Evolutionary conservation across 371 early-diverging fungal genomes (phyloP), one percentile per base, ranked within the genome.

Genomic region (Umbelopsis sp.): DNA sequence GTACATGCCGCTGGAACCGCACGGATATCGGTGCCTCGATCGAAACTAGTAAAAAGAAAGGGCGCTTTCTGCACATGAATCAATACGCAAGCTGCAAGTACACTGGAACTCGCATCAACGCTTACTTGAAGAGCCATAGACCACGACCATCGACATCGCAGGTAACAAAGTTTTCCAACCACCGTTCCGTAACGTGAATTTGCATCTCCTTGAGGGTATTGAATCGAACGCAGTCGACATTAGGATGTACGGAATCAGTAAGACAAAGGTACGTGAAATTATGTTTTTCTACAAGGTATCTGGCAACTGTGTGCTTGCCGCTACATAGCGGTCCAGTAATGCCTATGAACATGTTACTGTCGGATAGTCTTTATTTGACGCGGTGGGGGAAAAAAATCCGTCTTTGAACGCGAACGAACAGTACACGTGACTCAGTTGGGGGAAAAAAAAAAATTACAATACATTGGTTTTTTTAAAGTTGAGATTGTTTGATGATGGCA

Each of bases 21-120:
- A 88, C 66, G 24, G 77, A 78, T 29, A 89, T 69, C 1, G 96
- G 94, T n/a, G 94, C 93, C 50, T 95, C 92, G 3, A 97, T 86
- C 7, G 90, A 86, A 0, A 96, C 86, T 12, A 96, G 76, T 9
- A 96, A 78, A 66, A 96, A 91, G 75, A 95, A 96, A 2, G 97
- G 97, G 5, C 99, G 86, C 71, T 94, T 95, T 63, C 90, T 87
- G 48, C 16, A 16, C 12, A 41, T 1, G 7, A 41, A 41, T 41
- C 12, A 41, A 41, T 41, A 41, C 29, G 0, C 4, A 29, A 4
- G 29, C 4, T 4, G 4, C 29, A 29, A 29, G 3, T 29, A 41
- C 5, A 7, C 0, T 41, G 41, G 22, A 0, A 1, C 2, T 7
- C 7, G 12, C 7, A 41, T 7, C 41, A 29, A 29, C 4, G 7